These are phyloP conservation scores for Metschnikowia anglica DNA, from an alignment of 805 yeast genomes.

Conservation along the genomic window DNA sequence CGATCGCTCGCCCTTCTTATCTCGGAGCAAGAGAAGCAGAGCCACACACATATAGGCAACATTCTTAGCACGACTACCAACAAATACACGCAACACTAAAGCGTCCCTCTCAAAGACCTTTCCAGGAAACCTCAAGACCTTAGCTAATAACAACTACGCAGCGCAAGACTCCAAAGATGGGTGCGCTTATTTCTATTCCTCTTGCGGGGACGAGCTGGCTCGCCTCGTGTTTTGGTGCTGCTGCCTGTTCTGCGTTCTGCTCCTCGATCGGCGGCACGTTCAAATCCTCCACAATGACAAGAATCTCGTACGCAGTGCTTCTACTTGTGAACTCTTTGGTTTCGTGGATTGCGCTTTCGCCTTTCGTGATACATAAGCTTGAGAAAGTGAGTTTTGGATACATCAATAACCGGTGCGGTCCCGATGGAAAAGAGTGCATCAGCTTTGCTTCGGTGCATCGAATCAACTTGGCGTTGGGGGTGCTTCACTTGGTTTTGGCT, in stretches of 20 bases:
- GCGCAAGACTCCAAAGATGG: slow-evolving; percentile 14
- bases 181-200: slow-evolving; percentile 21
- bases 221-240: slow-evolving; percentile 40
- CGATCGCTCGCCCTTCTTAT: no score
- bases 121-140: background rate
- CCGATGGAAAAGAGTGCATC: slow-evolving; percentile 70
- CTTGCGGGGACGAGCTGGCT: slow-evolving; percentile 14
- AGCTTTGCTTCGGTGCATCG: slow-evolving; percentile 96
- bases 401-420: slow-evolving; percentile 67
- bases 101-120: no score
- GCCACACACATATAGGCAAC: no score
- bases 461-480: slow-evolving; percentile 81
- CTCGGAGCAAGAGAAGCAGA: no score
- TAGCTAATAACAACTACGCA: background rate
- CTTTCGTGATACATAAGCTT: slow-evolving; percentile 71
- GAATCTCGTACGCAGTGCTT: slow-evolving; percentile 80
- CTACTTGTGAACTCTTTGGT: slow-evolving; percentile 74
- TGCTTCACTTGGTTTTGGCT: slow-evolving; percentile 73
- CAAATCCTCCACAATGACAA: slow-evolving; percentile 76
- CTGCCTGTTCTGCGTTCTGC: slow-evolving; percentile 62
- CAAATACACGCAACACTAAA: no score
- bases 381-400: slow-evolving; percentile 69
- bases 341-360: slow-evolving; percentile 91
- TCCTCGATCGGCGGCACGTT: slow-evolving; percentile 55
- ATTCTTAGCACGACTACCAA: no score